Evolutionary conservation across 2,329 filamentous ascomycete species (phyloP).

Genomic region (Trichoderma afroharzianum): DNA sequence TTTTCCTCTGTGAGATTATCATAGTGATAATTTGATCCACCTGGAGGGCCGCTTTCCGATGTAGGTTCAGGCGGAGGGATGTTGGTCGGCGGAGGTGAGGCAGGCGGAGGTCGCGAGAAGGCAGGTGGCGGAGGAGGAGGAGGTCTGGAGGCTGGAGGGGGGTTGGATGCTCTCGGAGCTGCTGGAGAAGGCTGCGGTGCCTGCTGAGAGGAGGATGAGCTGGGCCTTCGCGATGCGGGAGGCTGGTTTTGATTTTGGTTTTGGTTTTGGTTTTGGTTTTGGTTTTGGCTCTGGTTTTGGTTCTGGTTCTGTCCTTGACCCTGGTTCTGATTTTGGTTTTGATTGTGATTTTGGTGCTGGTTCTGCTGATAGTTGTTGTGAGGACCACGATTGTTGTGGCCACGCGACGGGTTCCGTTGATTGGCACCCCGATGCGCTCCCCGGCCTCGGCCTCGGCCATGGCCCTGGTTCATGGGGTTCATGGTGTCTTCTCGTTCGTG

Average conservation of each 20-base stretch:
- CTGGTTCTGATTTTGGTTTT: not conserved
- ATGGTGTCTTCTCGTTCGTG: constrained; percentile 53
- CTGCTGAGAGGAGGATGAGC: constrained; percentile 21
- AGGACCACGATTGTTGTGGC: constrained; percentile 28
- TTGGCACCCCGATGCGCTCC: constrained; percentile 47
- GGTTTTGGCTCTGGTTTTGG: constrained; percentile 16
- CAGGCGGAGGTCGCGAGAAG: constrained; percentile 23
- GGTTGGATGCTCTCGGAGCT: constrained; percentile 17
- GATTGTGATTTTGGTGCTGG: not conserved
- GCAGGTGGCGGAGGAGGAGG: constrained; percentile 22
- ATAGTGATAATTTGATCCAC: constrained; percentile 61
- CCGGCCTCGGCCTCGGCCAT: constrained; percentile 46
- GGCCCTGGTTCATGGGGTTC: constrained; percentile 36
- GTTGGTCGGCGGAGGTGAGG: constrained; percentile 22
- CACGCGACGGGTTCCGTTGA: constrained; percentile 51
- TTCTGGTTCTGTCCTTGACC: constrained; percentile 17
- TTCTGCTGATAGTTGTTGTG: constrained; percentile 23
- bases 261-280: constrained; percentile 19
- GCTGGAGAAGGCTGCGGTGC: constrained; percentile 22
- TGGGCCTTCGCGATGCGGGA: constrained; percentile 21
- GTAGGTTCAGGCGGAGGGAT: constrained; percentile 23
- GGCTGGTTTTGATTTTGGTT: constrained; percentile 16
- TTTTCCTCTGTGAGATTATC: constrained; percentile 69
- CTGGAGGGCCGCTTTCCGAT: constrained; percentile 31
- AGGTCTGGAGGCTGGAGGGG: constrained; percentile 23